Evolutionary conservation across 179 eudicot genomes (phyloP).

Genomic region (Monotropa hypopitys): DNA sequence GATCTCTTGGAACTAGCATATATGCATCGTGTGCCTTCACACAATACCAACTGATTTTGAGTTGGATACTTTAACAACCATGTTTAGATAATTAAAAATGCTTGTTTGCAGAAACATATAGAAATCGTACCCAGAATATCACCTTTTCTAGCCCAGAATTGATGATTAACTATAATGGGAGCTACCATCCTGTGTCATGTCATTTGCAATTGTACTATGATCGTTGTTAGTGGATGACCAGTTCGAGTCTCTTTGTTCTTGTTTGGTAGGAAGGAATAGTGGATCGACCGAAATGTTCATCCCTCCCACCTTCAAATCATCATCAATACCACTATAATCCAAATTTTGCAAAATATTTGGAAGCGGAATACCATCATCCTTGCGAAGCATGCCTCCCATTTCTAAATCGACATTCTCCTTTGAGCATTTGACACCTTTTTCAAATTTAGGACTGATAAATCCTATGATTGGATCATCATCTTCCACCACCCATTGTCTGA

Average conservation of each 20-base stretch:
- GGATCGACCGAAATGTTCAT: constrained; percentile 19
- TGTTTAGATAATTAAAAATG: background rate
- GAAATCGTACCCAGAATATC: background rate
- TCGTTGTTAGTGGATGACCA: background rate
- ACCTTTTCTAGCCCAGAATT: constrained; percentile 6
- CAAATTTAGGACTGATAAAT: constrained; percentile 11
- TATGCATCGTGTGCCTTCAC: background rate
- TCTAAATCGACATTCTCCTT: constrained; percentile 29
- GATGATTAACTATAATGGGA: constrained; percentile 1
- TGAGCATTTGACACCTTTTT: constrained; percentile 10
- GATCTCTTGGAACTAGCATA: background rate
- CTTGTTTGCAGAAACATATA: background rate
- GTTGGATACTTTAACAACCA: background rate
- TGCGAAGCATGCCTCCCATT: constrained; percentile 23
- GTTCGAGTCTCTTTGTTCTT: constrained; percentile 9
- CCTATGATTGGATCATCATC: constrained; percentile 18
- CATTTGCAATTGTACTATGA: constrained; percentile 17
- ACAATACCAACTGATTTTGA: background rate
- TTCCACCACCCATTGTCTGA: constrained; percentile 46
- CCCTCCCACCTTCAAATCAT: constrained; percentile 19
- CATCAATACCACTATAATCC: constrained; percentile 38
- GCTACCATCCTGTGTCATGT: constrained; percentile 12
- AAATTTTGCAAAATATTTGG: constrained; percentile 35
- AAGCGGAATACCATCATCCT: constrained; percentile 23
- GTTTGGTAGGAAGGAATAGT: constrained; percentile 14